phyloP scores from a whole-genome alignment of 1,139 yeast genomes.

The Debaryomyces nepalensis region DNA sequence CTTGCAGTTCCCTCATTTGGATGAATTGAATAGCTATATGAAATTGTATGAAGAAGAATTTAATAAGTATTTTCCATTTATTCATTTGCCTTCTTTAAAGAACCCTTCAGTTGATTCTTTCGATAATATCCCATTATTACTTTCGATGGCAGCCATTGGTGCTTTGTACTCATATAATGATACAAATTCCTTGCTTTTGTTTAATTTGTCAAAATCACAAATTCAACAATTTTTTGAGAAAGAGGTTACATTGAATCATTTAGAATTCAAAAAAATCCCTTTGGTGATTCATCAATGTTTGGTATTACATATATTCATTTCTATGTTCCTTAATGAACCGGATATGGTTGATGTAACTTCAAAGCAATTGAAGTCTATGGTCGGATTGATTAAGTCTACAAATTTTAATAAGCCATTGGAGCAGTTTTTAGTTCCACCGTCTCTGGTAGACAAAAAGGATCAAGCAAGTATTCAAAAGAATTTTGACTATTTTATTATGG shows the following conservation, averaged over 20 bases:
- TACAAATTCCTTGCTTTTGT: constrained; percentile 72
- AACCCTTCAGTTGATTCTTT: constrained; percentile 56
- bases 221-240: constrained; percentile 77
- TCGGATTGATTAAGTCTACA: constrained; percentile 77
- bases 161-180: constrained; percentile 86
- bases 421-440: constrained; percentile 63
- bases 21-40: constrained; percentile 75
- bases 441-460: constrained; percentile 37
- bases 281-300: constrained; percentile 88
- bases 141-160: constrained; percentile 87
- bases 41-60: constrained; percentile 73
- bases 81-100: constrained; percentile 72
- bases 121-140: constrained; percentile 75
- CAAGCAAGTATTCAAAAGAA: constrained; percentile 42
- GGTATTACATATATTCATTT: constrained; percentile 78
- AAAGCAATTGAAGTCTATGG: constrained; percentile 76
- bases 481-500: constrained; percentile 75
- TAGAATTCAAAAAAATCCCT: constrained; percentile 69
- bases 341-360: constrained; percentile 75
- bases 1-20: constrained; percentile 69
- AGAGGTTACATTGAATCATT: constrained; percentile 47
- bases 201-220: constrained; percentile 77
- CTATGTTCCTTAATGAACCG: constrained; percentile 78
- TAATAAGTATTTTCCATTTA: constrained; percentile 80
- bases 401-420: constrained; percentile 75